Conservation (phyloP, 2,329 filamentous ascomycete genomes). For the Nigrograna mackinnonii region DNA sequence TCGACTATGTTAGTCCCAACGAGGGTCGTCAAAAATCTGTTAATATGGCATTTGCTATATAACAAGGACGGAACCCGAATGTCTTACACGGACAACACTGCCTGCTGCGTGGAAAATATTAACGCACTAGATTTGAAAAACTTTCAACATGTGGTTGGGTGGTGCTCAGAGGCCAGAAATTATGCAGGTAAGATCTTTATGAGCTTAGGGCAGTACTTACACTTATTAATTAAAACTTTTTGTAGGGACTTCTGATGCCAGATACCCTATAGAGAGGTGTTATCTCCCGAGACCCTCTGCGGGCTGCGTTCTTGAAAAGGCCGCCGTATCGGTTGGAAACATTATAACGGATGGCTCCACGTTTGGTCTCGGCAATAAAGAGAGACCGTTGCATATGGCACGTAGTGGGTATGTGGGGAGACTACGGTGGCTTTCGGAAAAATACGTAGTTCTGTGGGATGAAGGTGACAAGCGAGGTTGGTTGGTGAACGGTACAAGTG, state of each 20-base stretch:
- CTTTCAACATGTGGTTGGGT: constrained; percentile 5
- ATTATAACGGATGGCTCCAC: constrained; percentile 1
- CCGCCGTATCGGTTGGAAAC: neutral
- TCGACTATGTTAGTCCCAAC: constrained; percentile 36
- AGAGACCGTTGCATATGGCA: neutral
- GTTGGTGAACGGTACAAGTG: constrained; percentile 41
- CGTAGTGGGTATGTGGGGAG: constrained; percentile 1
- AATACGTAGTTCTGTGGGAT: constrained; percentile 28
- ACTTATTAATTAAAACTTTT: neutral
- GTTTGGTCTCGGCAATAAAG: neutral
- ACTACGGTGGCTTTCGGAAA: constrained; percentile 25
- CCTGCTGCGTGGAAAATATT: neutral
- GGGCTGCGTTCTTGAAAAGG: constrained; percentile 1
- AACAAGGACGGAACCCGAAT: constrained; percentile 2
- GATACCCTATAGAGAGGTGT: neutral
- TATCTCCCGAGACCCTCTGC: neutral
- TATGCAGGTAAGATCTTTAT: constrained; percentile 2
- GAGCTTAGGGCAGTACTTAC: neutral
- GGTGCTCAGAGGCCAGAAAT: constrained; percentile 1
- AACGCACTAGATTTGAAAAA: neutral
- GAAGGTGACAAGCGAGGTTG: constrained; percentile 32
- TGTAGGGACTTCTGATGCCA: neutral
- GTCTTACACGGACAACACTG: constrained; percentile 1
- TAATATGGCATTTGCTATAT: constrained; percentile 36
- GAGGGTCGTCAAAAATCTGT: constrained; percentile 9